phyloP scores from a whole-genome alignment of 176 grass and related monocot species.

The Ensete glaucum region DNA sequence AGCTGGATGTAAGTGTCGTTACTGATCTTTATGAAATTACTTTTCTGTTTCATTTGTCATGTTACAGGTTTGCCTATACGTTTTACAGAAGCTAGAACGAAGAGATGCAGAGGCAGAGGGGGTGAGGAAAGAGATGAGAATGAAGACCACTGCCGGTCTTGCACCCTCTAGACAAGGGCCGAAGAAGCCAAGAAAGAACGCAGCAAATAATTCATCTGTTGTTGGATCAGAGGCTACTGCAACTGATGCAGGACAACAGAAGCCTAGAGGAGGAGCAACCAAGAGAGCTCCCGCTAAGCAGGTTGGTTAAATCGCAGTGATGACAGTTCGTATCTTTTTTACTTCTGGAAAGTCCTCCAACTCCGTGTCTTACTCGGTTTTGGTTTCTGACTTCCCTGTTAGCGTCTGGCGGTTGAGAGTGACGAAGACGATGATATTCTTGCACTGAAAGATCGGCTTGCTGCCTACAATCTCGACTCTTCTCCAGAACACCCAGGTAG shows the following conservation, averaged over 20 bases:
- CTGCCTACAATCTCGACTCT: slow-evolving; percentile 27
- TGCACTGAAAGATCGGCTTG: slow-evolving; percentile 36
- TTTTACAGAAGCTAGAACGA: slow-evolving; percentile 36
- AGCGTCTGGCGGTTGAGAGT: slow-evolving; percentile 25
- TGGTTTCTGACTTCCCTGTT: not conserved
- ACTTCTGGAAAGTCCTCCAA: not conserved
- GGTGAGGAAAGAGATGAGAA: slow-evolving; percentile 18
- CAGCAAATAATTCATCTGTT: not conserved
- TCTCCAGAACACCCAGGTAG: slow-evolving; percentile 34
- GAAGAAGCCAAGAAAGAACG: slow-evolving; percentile 41
- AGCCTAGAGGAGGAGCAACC: slow-evolving; percentile 4
- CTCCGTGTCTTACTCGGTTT: not conserved
- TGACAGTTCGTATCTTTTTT: not conserved
- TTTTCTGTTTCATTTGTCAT: not conserved
- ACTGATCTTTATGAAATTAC: not conserved
- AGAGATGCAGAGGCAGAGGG: slow-evolving; percentile 19
- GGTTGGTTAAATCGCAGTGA: not conserved
- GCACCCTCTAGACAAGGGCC: slow-evolving; percentile 5
- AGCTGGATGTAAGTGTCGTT: slow-evolving; percentile 57
- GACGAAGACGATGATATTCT: slow-evolving; percentile 31
- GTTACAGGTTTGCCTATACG: not conserved
- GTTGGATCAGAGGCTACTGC: not conserved
- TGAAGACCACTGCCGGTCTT: not conserved
- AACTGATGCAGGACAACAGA: slow-evolving; percentile 13
- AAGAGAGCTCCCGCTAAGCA: slow-evolving; percentile 43